Base-by-base conservation (phyloP, 2,329 filamentous ascomycete species). In the Cryphonectria japonica region DNA sequence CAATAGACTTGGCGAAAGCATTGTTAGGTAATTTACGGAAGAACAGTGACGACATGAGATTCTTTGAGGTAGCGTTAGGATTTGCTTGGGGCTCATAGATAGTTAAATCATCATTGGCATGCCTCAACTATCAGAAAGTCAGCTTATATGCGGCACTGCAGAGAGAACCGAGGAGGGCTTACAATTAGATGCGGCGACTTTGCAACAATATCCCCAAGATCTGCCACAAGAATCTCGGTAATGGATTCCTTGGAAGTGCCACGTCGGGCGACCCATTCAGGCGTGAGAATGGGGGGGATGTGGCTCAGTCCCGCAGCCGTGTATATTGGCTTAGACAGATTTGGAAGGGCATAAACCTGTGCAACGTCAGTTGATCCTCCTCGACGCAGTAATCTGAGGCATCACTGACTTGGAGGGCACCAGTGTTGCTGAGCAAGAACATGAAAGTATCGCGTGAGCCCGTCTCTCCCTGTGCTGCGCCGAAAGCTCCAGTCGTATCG, bases 171-270 rank as follows among this genome's bases (percentile, higher is more conserved):
- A 29, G n/a, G n/a, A 39, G 13, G 13, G 80, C 91, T 82, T 83
- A 95, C 93, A 75, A 98, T 91, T 29, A 99, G 84, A 79, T 97
- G 93, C 8, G 95, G 94, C 2, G 87, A 89, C 72, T 88, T 90
- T 32, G 86, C 85, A 13, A 89, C 89, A 5, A 85, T 82, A 77
- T 97, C 93, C 37, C 96, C 96, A 16, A 99, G 86, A 74, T 98
- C 92, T 46, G 94, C 91, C 7, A 98, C 88, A 9, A 97, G 78
- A 5, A 97, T 87, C 79, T 99, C 95, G 0, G 89, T 88, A 9
- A 99, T 80, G 0, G 84, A 86, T 76, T 96, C 94, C 76, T 91
- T 92, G 9, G 88, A 87, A 32, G 90, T 90, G 63, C 91, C 90
- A 76, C 93, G 89, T 75, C 92, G 89, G 3, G 89, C 87, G 0